Evolutionary conservation across 441 rosid genomes (phyloP), one percentile per base, ranked within the genome.

Genomic region (California macrophylla): DNA sequence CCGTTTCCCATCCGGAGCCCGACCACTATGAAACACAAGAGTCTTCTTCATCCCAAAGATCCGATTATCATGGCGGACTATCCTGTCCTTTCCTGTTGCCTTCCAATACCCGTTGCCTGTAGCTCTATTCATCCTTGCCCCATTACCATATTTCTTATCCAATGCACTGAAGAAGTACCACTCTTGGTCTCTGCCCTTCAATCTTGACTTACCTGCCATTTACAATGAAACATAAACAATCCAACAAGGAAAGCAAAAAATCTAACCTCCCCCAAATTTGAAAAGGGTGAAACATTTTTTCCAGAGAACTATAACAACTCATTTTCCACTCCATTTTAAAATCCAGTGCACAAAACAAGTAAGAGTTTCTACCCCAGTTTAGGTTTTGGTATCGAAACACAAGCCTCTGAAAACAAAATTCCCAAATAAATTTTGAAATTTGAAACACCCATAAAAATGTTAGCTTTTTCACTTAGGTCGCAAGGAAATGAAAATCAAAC

Each of bases 21-120:
- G 89, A 29, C 96, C 97, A 2, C 82, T 78, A 69, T 93, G 95
- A 75, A 88, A 93, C 32, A 93, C 97, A 26, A 93, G 89, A 0
- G 96, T 91, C 82, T 89, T 93, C 77, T 93, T 93, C 93, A 91
- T 86, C 66, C 97, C 98, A 12, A 89, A 78, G 63, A 77, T 69
- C 60, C 79, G 84, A 0, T 71, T 28, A 15, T 73, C 85, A 24
- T 91, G 84, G 65, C 83, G 85, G 25, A 93, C 82, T 58, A 79
- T 86, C 54, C 97, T 74, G 72, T 93, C 98, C 79, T 89, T 93
- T 18, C 98, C 97, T 4, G 98, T 93, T 2, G 97, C 93, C 82
- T 93, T 90, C 98, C 98, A 93, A 74, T 91, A 93, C 7, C 98
- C 97, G 67, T 76, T 81, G 42, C 77, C 79, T 0, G 98, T 91